A percentile compares a stretch with the other conserved stretches of the same genome.
Conservation (phyloP, 805 yeast genomes). For the Candida quercuum region DNA sequence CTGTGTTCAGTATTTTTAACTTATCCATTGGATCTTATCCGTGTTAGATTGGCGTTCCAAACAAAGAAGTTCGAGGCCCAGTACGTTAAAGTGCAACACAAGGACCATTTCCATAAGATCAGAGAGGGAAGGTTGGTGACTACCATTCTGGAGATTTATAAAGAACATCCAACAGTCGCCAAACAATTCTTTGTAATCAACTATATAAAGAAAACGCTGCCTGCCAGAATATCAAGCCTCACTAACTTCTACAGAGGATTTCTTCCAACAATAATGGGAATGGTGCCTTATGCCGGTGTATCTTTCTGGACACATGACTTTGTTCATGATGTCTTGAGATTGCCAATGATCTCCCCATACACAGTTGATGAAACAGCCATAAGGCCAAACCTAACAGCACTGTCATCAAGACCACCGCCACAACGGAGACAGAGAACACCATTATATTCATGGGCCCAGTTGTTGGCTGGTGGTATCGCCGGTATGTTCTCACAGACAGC, state of each 20-base stretch:
- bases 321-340: conserved; percentile 79
- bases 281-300: conserved; percentile 98
- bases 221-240: conserved; percentile 14
- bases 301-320: conserved; percentile 92
- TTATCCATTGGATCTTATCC: conserved; percentile 84
- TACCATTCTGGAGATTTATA: conserved; percentile 21
- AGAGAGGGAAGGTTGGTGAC: conserved; percentile 27
- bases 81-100: conserved; percentile 15
- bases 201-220: conserved; percentile 16
- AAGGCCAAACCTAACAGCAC: neutral
- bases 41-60: conserved; percentile 90
- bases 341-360: conserved; percentile 46
- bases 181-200: conserved; percentile 17
- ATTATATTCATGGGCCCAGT: conserved; percentile 84
- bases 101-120: conserved; percentile 17
- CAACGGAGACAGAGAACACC: conserved; percentile 46
- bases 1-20: conserved; percentile 81
- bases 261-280: conserved; percentile 88
- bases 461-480: conserved; percentile 91
- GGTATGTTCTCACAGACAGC: conserved; percentile 95
- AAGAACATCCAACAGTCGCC: conserved; percentile 19
- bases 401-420: conserved; percentile 13
- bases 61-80: conserved; percentile 35
- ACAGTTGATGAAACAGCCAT: conserved; percentile 31
- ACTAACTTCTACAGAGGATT: conserved; percentile 89